Percentiles rank a stretch among this genome's conserved stretches.
phyloP scores from a whole-genome alignment of 2,329 filamentous ascomycete genomes.

The Dactylellina drechsleri region DNA sequence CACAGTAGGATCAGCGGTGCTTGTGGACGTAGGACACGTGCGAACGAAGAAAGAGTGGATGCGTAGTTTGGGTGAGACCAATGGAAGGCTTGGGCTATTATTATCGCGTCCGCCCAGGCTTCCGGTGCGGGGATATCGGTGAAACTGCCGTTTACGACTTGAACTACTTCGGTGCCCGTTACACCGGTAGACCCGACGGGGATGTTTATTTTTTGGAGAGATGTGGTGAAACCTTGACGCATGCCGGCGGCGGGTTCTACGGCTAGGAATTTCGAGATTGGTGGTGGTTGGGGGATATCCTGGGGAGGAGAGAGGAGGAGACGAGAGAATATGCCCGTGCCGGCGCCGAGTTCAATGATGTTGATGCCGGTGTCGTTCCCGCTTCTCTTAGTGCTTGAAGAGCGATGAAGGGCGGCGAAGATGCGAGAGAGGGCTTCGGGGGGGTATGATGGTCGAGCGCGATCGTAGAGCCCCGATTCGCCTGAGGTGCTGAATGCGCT shows the following conservation, averaged over 20 bases:
- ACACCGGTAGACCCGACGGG: constrained; percentile 14
- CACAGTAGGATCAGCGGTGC: constrained; percentile 40
- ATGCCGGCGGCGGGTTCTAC: constrained; percentile 46
- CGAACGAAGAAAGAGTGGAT: constrained; percentile 12
- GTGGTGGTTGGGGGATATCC: constrained; percentile 2
- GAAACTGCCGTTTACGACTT: constrained; percentile 33
- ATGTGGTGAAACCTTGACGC: constrained; percentile 25
- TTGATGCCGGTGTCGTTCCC: constrained; percentile 14
- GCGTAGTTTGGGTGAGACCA: constrained; percentile 49
- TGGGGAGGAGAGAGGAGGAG: constrained; percentile 25
- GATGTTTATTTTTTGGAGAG: not conserved
- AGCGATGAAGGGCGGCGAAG: constrained; percentile 30
- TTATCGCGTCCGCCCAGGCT: constrained; percentile 39
- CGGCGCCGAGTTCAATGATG: constrained; percentile 45
- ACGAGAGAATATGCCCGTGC: constrained; percentile 46
- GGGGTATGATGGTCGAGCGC: constrained; percentile 42
- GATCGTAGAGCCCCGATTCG: constrained; percentile 48
- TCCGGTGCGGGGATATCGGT: constrained; percentile 29
- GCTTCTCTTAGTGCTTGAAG: not conserved
- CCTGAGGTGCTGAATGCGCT: constrained; percentile 44
- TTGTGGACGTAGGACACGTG: constrained; percentile 11
- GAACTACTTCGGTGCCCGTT: constrained; percentile 12
- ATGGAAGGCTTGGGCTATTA: constrained; percentile 52
- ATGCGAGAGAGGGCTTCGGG: constrained; percentile 26
- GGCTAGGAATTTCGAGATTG: constrained; percentile 22